phyloP scores from a whole-genome alignment of 1,284 basidiomycete genomes.

The Pseudozyma thailandica region DNA sequence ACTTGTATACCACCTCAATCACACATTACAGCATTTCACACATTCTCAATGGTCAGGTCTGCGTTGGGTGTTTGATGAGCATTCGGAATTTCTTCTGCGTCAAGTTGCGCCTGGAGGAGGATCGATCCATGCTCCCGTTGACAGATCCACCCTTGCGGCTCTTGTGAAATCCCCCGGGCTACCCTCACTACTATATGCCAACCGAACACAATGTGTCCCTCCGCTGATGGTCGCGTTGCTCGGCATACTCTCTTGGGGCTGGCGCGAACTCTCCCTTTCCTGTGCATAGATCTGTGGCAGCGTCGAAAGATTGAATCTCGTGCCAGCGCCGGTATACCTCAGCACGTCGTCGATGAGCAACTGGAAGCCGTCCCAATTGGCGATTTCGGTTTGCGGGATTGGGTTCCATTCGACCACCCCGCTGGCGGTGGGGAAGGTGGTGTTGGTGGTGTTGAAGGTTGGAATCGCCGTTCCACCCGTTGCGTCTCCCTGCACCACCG shows the following conservation, averaged over 20 bases:
- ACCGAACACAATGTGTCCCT: slow-evolving; percentile 80
- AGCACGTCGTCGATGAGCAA: slow-evolving; percentile 87
- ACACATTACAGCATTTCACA: no score
- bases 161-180: slow-evolving; percentile 82
- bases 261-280: slow-evolving; percentile 4
- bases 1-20: no score
- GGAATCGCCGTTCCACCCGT: slow-evolving; percentile 78
- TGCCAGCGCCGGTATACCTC: slow-evolving; percentile 75
- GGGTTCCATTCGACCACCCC: slow-evolving; percentile 73
- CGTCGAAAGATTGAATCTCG: slow-evolving; percentile 64
- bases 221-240: slow-evolving; percentile 71
- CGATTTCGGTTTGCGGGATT: slow-evolving; percentile 70
- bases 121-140: slow-evolving; percentile 80
- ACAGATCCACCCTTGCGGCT: slow-evolving; percentile 77
- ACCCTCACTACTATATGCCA: slow-evolving; percentile 76
- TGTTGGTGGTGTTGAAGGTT: slow-evolving; percentile 71
- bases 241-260: not conserved
- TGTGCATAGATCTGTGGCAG: slow-evolving; percentile 18
- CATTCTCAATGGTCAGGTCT: no score
- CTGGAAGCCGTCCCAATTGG: slow-evolving; percentile 78
- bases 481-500: slow-evolving; percentile 81
- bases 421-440: slow-evolving; percentile 7
- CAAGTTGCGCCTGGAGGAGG: slow-evolving; percentile 42
- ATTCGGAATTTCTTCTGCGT: not conserved
- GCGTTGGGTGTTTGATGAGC: no score